phyloP scores from a whole-genome alignment of 371 early-diverging fungal genomes.

The Umbelopsis sp. region DNA sequence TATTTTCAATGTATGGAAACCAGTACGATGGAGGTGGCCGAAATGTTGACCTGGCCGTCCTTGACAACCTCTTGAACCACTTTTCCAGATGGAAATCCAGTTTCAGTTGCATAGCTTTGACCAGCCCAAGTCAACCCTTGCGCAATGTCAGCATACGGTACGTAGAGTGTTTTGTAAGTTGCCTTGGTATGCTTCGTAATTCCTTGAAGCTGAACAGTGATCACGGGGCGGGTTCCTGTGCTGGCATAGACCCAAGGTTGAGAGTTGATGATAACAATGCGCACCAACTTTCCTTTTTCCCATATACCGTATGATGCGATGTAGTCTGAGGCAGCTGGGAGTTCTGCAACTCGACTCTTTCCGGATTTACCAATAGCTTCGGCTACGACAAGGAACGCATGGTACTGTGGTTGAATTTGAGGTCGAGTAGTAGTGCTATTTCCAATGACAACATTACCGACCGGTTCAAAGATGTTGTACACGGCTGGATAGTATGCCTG shows the following conservation, averaged over 20 bases:
- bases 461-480: conserved; percentile 10
- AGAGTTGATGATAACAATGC: background rate
- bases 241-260: conserved; percentile 4
- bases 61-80: background rate
- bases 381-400: conserved; percentile 15
- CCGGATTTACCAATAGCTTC: conserved; percentile 3
- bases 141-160: conserved; percentile 3
- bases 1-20: background rate
- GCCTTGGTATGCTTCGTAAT: background rate
- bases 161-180: conserved; percentile 4
- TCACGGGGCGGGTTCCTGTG: conserved; percentile 6
- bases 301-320: conserved; percentile 10
- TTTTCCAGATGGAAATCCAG: background rate
- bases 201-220: conserved; percentile 14
- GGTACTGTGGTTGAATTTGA: conserved; percentile 10
- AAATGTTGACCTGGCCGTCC: background rate
- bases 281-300: background rate
- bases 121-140: conserved; percentile 10
- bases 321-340: background rate
- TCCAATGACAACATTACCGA: conserved; percentile 5
- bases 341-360: background rate
- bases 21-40: background rate
- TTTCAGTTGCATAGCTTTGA: background rate
- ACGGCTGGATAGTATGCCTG: conserved; percentile 5
- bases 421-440: background rate